Evolutionary conservation across 345 rosid species (phyloP), one percentile per base, ranked within the genome.

Genomic region (Erucastrum elatum): DNA sequence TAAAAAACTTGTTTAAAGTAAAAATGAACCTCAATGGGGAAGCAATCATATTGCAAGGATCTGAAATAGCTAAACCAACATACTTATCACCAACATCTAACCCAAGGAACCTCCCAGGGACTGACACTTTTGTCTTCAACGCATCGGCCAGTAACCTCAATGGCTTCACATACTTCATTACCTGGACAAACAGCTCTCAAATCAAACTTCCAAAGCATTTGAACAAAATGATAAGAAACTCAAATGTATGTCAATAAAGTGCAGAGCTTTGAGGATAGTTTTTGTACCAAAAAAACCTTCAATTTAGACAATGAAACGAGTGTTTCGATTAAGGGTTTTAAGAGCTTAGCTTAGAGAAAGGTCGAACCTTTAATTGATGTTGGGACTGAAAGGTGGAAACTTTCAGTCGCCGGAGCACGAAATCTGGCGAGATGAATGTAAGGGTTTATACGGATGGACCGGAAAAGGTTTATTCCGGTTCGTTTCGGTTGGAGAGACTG

Each of bases 51-150:
- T 89, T 87, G 0, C 33, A 51, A 7, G 79, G 68, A 82, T 93
- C 96, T 1, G 91, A 93, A 31, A 93, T 66, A 33, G 98, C 88
- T 65, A 95, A 75, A 0, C 99, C 99, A 17, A 95, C 93, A 75
- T 90, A 93, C 81, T 90, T 91, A 72, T 90, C 93, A 4, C 97
- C 97, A 4, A 95, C 92, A 82, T 93, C 99, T 87, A 95, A 86
- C 11, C 99, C 96, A 6, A 93, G 96, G 46, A 85, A 83, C 72
- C 96, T 82, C 15, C 86, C 87, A 58, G 72, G 62, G 66, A 77
- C 72, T 66, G 56, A 37, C 25, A 71, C 75, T 68, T 82, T 82
- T 17, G 82, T 61, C 87, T 85, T 86, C 67, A 83, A 13, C 77
- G 91, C 76, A 21, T 87, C 87, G 8, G 71, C 84, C 78, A 90